A percentile compares a stretch with the other conserved stretches of the same genome.
Conservation (phyloP, 768 basidiomycete species). For the Pleurotus ostreatus region DNA sequence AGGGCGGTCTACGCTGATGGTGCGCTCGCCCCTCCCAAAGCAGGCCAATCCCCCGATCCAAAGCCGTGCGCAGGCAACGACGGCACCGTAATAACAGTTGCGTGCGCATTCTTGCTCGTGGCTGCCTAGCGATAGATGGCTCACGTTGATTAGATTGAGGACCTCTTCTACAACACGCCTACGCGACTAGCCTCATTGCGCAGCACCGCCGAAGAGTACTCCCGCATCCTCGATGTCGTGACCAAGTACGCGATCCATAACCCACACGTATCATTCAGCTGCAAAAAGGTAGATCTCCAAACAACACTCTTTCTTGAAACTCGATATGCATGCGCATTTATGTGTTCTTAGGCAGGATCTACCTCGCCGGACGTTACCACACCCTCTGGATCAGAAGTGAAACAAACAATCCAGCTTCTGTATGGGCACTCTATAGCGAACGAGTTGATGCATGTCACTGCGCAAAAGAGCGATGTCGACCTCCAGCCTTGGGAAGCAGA, state of each 20-base stretch:
- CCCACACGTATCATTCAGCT: constrained; percentile 79
- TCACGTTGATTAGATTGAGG: constrained; percentile 66
- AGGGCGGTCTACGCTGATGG: constrained; percentile 88
- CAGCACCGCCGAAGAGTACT: constrained; percentile 86
- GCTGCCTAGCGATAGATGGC: not conserved
- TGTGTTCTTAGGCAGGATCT: constrained; percentile 54
- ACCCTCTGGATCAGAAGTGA: constrained; percentile 57
- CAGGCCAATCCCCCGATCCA: constrained; percentile 69
- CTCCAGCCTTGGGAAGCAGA: constrained; percentile 65
- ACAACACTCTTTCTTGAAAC: not conserved
- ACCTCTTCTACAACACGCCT: constrained; percentile 92
- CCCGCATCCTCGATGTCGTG: constrained; percentile 85
- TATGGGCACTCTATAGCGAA: constrained; percentile 81
- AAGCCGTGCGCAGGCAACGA: constrained; percentile 93
- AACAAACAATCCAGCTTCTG: constrained; percentile 70
- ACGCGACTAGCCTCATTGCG: constrained; percentile 82
- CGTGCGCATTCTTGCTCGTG: not conserved
- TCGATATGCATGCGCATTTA: constrained; percentile 6
- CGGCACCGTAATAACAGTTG: constrained; percentile 83
- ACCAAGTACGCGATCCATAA: constrained; percentile 95
- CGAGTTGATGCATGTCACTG: constrained; percentile 54
- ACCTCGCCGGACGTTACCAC: constrained; percentile 79
- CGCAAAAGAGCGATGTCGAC: constrained; percentile 28
- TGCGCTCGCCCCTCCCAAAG: constrained; percentile 60
- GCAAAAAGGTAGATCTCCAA: constrained; percentile 70